Evolutionary conservation across 1,284 basidiomycete genomes (phyloP).

Genomic region (Clitocybe nebularis): DNA sequence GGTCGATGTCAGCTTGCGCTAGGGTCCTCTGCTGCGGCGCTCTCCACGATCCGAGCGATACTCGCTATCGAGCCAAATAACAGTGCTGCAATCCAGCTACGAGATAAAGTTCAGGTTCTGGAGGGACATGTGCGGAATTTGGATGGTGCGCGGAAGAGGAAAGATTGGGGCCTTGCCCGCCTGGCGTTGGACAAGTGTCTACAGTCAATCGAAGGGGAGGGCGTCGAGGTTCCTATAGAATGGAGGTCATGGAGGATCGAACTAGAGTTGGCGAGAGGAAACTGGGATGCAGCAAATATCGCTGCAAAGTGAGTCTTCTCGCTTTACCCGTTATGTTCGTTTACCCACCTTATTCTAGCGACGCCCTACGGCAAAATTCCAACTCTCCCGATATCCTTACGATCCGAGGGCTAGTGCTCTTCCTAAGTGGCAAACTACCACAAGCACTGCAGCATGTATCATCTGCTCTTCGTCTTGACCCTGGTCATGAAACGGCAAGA

Average conservation of each 20-base stretch:
- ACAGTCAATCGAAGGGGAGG: constrained; percentile 69
- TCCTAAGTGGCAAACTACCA: constrained; percentile 69
- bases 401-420: constrained; percentile 76
- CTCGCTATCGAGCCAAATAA: constrained; percentile 57
- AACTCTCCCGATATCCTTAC: constrained; percentile 81
- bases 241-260: constrained; percentile 81
- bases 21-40: constrained; percentile 60
- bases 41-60: constrained; percentile 56
- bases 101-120: constrained; percentile 55
- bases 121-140: constrained; percentile 66
- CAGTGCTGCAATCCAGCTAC: constrained; percentile 51
- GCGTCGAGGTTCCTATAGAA: constrained; percentile 65
- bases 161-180: constrained; percentile 68
- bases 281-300: constrained; percentile 59
- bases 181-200: constrained; percentile 71
- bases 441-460: constrained; percentile 72
- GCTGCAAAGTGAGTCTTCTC: constrained; percentile 5
- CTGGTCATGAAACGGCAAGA: constrained; percentile 70
- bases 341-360: constrained; percentile 37
- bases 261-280: constrained; percentile 66
- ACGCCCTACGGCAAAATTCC: constrained; percentile 68
- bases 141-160: constrained; percentile 49
- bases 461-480: constrained; percentile 76
- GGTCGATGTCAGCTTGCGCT: constrained; percentile 79
- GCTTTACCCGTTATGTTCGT: neutral